Percentiles rank a stretch among this genome's conserved stretches.
Evolutionary conservation across 345 rosid genomes (phyloP).

Genomic region (Nasturtium officinale): DNA sequence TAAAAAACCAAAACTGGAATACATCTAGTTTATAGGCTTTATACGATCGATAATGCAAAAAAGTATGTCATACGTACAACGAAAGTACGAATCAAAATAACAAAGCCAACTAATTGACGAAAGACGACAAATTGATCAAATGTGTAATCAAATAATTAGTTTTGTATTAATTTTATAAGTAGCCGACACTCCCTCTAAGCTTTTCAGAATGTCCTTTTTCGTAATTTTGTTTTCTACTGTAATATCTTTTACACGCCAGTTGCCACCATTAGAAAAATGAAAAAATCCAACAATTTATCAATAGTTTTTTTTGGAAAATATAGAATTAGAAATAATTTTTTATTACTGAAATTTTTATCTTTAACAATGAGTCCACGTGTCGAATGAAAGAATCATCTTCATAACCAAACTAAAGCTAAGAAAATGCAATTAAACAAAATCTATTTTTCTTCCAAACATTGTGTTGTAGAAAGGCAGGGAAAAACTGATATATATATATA

Average conservation of each 20-base stretch:
- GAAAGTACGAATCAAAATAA: conserved; percentile 5
- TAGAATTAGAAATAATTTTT: too few species aligned
- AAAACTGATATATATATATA: too few species aligned
- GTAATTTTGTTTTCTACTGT: not conserved
- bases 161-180: not conserved
- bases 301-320: not conserved
- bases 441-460: too few species aligned
- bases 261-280: not conserved
- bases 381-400: not conserved
- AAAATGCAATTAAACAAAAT: too few species aligned
- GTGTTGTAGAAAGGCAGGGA: not conserved
- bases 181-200: conserved; percentile 20
- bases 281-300: not conserved
- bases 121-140: conserved; percentile 22
- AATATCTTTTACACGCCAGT: not conserved
- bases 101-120: conserved; percentile 35
- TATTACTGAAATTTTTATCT: not conserved
- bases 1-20: conserved; percentile 31
- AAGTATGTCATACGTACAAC: conserved; percentile 41
- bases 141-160: conserved; percentile 21
- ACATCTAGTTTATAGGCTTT: conserved; percentile 24
- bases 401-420: too few species aligned
- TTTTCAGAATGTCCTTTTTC: conserved; percentile 17
- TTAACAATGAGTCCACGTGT: not conserved
- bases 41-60: conserved; percentile 33